phyloP scores from a whole-genome alignment of 2,329 filamentous ascomycete species.

The Hypoxylon sp. region DNA sequence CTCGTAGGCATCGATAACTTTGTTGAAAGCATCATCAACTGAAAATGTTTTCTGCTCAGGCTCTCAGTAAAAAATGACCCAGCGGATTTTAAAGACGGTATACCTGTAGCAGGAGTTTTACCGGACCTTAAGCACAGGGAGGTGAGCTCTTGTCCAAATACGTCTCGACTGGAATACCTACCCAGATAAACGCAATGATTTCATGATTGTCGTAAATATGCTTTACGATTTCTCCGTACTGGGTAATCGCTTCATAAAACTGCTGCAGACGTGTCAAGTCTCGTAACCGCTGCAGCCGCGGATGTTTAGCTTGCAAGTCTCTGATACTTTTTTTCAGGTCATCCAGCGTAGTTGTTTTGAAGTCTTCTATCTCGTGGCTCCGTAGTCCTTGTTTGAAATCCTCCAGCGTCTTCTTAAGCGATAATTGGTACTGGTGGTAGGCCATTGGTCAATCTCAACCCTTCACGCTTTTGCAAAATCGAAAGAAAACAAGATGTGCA shows the following conservation, averaged over 20 bases:
- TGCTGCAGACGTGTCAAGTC: conserved; percentile 43
- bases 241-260: conserved; percentile 49
- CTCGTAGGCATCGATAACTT: conserved; percentile 50
- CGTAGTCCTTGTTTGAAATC: background rate
- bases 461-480: too few species aligned
- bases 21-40: conserved; percentile 50
- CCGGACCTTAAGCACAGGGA: too few species aligned
- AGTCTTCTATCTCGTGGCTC: conserved; percentile 12
- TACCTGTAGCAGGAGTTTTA: conserved; percentile 49
- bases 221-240: conserved; percentile 49
- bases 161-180: too few species aligned
- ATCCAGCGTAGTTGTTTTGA: conserved; percentile 8
- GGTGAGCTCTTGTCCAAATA: too few species aligned
- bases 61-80: too few species aligned
- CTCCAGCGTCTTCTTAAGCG: background rate
- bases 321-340: conserved; percentile 37
- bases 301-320: conserved; percentile 46
- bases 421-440: background rate
- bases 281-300: too few species aligned
- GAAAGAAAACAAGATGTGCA: too few species aligned
- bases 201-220: conserved; percentile 47
- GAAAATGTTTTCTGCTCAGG: too few species aligned
- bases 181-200: conserved; percentile 48
- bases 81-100: too few species aligned
- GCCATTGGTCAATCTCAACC: background rate